These are phyloP conservation scores for Gonium pectorale DNA, from an alignment of 139 green algal species.

Conservation along the genomic window DNA sequence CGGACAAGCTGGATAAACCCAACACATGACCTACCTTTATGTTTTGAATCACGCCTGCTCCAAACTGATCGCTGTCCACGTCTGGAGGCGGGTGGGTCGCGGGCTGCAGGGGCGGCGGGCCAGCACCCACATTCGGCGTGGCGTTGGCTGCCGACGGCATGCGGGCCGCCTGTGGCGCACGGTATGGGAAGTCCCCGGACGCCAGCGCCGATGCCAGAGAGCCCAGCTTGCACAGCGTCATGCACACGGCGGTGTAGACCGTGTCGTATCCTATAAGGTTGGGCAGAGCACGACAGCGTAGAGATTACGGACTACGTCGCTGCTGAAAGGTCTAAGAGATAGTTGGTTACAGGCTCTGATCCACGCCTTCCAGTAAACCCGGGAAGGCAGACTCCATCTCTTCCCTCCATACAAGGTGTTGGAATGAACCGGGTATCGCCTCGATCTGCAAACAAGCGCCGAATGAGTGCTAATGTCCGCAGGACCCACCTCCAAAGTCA, in stretches of 20 bases:
- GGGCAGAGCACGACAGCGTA: neutral
- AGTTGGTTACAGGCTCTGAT: no score
- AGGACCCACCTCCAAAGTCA: neutral
- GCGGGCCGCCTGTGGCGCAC: neutral
- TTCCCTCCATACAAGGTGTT: no score
- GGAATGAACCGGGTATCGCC: no score
- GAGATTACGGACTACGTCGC: no score
- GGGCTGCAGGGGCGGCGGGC: neutral
- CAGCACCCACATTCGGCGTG: neutral
- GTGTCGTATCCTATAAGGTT: neutral
- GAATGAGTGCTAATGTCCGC: neutral
- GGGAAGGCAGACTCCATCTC: no score
- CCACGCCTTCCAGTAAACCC: no score
- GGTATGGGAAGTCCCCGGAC: neutral
- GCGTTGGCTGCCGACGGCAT: no score
- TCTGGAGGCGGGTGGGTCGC: no score
- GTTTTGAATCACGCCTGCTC: neutral
- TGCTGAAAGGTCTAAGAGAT: no score
- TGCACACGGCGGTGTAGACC: conserved; percentile 21
- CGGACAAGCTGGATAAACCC: neutral
- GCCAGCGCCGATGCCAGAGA: conserved; percentile 10
- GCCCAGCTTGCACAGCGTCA: conserved; percentile 24
- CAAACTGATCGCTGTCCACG: neutral
- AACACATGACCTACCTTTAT: neutral
- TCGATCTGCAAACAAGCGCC: no score